Base-by-base conservation (phyloP, 2,329 filamentous ascomycete genomes). In the Pseudogymnoascus sp. region DNA sequence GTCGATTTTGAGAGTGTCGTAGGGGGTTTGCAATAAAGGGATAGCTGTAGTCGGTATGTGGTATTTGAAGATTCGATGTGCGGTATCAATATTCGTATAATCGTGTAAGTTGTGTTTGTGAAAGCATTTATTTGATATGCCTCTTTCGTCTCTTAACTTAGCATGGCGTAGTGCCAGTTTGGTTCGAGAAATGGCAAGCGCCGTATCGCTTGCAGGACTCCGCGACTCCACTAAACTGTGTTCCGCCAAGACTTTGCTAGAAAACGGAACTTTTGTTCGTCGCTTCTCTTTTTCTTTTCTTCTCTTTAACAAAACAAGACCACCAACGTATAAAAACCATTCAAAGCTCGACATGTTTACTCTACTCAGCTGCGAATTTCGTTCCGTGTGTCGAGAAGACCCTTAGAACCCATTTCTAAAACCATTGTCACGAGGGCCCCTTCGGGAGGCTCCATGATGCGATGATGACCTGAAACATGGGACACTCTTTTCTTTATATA, bases 391-490 rank as follows among this genome's bases (percentile, higher is more conserved):
- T 88, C 87, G 78, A 90, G 87, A 91, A 77, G 62, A 69, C 65
- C 31, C 63, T 72, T 79, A 81, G 72, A 65, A 75, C 76, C 82
- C 86, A 83, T 83, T 84, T 87, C 79, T 88, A 91, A 91, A 91
- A 91, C 88, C 87, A 87, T 90, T 82, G 83, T 85, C 83, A 85
- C 84, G 87, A 91, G 84, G 83, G 84, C 78, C 80, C 77, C 77
- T 74, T 60, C 68, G 68, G 75, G 76, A 74, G 78, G 79, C 80
- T 80, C 79, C 85, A 87, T 82, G 85, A 88, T 79, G 75, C 78
- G 83, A 77, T 82, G 84, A 85, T 83, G 84, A 88, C 84, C 84
- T 86, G 78, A 79, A 78, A 82, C 81, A 77, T 81, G 83, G 79
- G 75, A 86, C 84, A 85, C 70, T 63, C 18, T 18, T 25, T 60